Percentiles rank a stretch among this genome's conserved stretches.
These are phyloP conservation scores for Solanum microdontum DNA, from an alignment of 257 asterid genomes.

Conservation along the genomic window DNA sequence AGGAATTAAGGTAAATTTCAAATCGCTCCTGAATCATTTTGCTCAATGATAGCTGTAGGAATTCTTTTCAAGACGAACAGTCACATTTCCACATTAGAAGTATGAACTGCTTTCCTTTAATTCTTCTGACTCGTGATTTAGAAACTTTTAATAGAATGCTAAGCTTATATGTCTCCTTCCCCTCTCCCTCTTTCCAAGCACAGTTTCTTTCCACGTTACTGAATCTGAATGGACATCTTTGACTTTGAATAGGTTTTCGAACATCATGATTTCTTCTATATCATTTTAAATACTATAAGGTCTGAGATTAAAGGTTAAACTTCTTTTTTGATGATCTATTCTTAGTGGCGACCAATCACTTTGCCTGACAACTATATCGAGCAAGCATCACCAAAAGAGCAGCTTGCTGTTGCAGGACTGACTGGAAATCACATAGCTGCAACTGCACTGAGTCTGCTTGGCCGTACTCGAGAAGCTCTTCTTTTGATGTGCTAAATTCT, in stretches of 20 bases:
- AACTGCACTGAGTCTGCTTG: conserved; percentile 71
- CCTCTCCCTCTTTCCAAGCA: background rate
- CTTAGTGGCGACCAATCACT: conserved; percentile 85
- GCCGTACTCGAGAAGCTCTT: conserved; percentile 80
- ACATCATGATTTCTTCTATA: background rate
- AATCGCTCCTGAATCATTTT: background rate
- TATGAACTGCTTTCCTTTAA: background rate
- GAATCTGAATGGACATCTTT: background rate
- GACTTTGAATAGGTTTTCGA: background rate
- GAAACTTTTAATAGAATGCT: background rate
- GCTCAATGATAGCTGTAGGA: background rate
- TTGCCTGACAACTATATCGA: conserved; percentile 77
- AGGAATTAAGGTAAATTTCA: conserved; percentile 50
- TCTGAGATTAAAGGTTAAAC: background rate
- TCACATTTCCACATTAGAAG: background rate
- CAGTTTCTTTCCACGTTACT: background rate
- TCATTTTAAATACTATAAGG: background rate
- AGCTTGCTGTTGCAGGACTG: conserved; percentile 62
- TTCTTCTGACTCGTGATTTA: background rate
- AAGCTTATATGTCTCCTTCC: background rate
- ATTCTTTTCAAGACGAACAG: background rate
- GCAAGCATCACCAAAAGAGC: conserved; percentile 49
- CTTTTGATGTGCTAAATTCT: conserved; percentile 43
- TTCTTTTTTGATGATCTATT: background rate
- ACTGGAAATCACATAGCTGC: conserved; percentile 86